Base-by-base conservation (phyloP, 139 green algal species). In the Microglena sp. region DNA sequence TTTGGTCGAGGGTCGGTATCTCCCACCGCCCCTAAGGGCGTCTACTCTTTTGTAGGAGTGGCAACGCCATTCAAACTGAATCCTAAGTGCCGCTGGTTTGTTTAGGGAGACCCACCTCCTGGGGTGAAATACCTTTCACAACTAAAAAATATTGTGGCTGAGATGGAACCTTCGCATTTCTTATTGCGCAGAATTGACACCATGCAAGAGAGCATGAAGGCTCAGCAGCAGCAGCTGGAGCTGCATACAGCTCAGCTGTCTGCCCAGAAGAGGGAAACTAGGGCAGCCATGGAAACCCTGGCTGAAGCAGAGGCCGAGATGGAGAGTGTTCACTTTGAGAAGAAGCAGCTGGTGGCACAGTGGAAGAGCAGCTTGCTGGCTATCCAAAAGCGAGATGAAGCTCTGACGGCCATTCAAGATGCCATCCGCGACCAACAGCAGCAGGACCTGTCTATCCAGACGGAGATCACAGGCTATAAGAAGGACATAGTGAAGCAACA, bases 311-410 rank as follows among this genome's bases (percentile, higher is more conserved):
- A 83, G 73, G 45, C 60, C 0, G 87, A 95, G 66, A 95, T 95
- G 90, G 87, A 93, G 75, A 66, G 60, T 7, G 85, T 96, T 33
- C 77, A 90, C 45, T 92, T 89, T 75, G 89, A 96, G 80, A 95
- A 95, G 81, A 87, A 90, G 72, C 81, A 90, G 84, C 84, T 95
- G 62, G 62, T 89, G 44, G 71, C 82, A 53, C 84, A 93, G 66
- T 96, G 90, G 90, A 85, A 84, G 60, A 79, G 67, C 64, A 82
- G 71, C 66, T 76, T 96, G 63, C 59, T 86, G 26, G 82, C 75
- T 4, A 87, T 95, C 26, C 70, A 83, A 46, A 77, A 77, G 78
- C 80, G 88, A 30, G 87, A 95, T 50, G 82, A 94, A 54, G 79
- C 87, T 6, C 70, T 90, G 26, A 66, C 84, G 29, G 78, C 75